These are phyloP conservation scores for Arthrocladium fulminans DNA, from an alignment of 2,329 filamentous ascomycete species.

Conservation along the genomic window DNA sequence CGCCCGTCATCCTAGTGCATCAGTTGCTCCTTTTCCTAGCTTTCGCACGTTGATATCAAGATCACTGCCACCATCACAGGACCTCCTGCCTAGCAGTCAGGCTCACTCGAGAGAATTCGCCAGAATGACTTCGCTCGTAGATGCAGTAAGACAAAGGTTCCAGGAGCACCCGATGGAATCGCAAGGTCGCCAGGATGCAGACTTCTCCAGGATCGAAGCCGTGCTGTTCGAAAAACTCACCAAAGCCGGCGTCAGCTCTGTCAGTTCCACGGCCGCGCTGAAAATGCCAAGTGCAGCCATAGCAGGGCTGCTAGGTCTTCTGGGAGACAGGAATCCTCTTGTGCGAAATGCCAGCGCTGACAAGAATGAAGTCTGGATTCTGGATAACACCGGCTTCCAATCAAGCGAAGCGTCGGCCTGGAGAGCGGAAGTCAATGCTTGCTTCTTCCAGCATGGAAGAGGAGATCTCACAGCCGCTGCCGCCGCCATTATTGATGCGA, in stretches of 20 bases:
- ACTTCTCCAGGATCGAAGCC: constrained; percentile 22
- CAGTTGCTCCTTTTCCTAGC: not conserved
- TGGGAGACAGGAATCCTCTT: constrained; percentile 46
- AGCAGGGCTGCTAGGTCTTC: constrained; percentile 17
- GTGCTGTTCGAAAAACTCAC: constrained; percentile 21
- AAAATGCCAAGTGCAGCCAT: not conserved
- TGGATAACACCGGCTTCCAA: constrained; percentile 80
- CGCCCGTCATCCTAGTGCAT: not conserved
- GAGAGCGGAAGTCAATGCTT: constrained; percentile 75
- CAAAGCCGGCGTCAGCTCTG: constrained; percentile 18
- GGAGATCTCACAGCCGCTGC: constrained; percentile 60
- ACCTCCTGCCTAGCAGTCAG: not conserved
- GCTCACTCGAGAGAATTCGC: not conserved
- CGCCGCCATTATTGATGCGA: constrained; percentile 57
- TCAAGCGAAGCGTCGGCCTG: constrained; percentile 41
- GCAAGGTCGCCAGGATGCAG: constrained; percentile 21
- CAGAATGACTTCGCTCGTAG: not conserved
- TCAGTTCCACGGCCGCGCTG: not conserved
- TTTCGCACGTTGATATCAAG: not conserved
- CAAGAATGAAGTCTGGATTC: constrained; percentile 72
- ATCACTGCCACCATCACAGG: not conserved
- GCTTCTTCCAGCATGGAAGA: constrained; percentile 67
- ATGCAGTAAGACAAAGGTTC: not conserved
- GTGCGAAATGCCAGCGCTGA: constrained; percentile 51
- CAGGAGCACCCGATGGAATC: constrained; percentile 22